Evolutionary conservation across 2,329 filamentous ascomycete species (phyloP), one percentile per base, ranked within the genome.

Genomic region (Diplodia scrobiculata): DNA sequence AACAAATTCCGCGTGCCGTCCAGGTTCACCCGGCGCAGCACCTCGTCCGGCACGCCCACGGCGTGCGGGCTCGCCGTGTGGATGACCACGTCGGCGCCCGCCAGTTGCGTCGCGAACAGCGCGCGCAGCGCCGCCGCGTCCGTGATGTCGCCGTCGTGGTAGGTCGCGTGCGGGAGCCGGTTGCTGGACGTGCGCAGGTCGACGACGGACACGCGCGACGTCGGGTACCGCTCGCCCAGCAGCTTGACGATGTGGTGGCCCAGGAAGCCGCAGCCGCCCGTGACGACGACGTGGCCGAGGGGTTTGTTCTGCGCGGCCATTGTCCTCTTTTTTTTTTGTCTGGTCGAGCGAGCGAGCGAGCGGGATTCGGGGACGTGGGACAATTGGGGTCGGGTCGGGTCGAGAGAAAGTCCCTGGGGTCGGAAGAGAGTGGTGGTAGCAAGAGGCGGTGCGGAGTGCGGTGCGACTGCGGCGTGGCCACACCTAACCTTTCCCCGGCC

Each of bases 221-320:
- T 75, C 14, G 80, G 79, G 67, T 78, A 75, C 38, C 76, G 71
- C 29, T 74, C 70, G 29, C 77, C 73, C 41, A 84, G 78, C 64
- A 82, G 77, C 59, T 77, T 76, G 63, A 84, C 82, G 66, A 84
- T 82, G 71, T 83, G 81, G 67, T 78, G 74, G 36, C 83, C 83
- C 5, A 84, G 73, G 68, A 84, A 84, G 25, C 83, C 82, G 67
- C 81, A 81, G 58, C 82, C 82, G 63, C 82, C 82, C 32, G 82
- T 78, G 29, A 84, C 79, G 19, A 83, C 72, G 62, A 82, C 79
- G 68, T 80, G 79, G 53, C 80, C 80, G 41, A 82, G 74, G 2
- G 77, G 77, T 45, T 64, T 65, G 6, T 63, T 47, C n/a, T 9
- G 29, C 55, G 65, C 36, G 55, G 53, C 53, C 5, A 10, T 36